Conservation (phyloP, 2,329 filamentous ascomycete genomes). For the Cercospora berteroae region DNA sequence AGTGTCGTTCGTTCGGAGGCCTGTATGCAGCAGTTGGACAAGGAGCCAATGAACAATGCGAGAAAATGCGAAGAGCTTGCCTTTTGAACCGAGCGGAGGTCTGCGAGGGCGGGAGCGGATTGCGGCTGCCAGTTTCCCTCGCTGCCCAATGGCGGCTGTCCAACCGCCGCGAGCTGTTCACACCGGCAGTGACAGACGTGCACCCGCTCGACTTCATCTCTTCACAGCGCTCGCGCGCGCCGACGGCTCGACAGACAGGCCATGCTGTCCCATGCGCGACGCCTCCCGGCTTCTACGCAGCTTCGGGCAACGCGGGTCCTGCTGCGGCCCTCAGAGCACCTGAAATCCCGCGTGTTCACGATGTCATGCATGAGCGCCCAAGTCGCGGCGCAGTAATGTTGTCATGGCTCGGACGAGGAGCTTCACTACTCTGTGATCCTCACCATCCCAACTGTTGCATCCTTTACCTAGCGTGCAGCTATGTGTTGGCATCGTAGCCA, state of each 20-base stretch:
- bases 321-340: neutral
- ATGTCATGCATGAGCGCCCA: slow-evolving; percentile 19
- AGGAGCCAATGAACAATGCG: slow-evolving; percentile 10
- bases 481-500: slow-evolving; percentile 19
- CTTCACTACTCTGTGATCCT: neutral
- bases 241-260: neutral
- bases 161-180: neutral
- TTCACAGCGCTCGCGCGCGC: neutral
- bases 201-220: slow-evolving; percentile 13
- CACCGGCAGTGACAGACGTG: neutral
- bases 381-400: slow-evolving; percentile 4
- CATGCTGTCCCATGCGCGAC: slow-evolving; percentile 2
- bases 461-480: slow-evolving; percentile 19
- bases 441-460: slow-evolving; percentile 10
- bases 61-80: neutral
- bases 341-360: slow-evolving; percentile 15
- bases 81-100: neutral
- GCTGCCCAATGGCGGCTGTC: neutral
- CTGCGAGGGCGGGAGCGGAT: neutral
- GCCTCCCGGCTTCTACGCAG: neutral
- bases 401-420: slow-evolving; percentile 3
- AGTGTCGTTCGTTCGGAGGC: slow-evolving; percentile 8
- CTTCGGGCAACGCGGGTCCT: neutral
- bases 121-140: neutral
- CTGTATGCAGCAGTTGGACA: neutral